A percentile compares a stretch with the other conserved stretches of the same genome.
Conservation (phyloP, 2,329 filamentous ascomycete genomes). For the Penicillium sp. region DNA sequence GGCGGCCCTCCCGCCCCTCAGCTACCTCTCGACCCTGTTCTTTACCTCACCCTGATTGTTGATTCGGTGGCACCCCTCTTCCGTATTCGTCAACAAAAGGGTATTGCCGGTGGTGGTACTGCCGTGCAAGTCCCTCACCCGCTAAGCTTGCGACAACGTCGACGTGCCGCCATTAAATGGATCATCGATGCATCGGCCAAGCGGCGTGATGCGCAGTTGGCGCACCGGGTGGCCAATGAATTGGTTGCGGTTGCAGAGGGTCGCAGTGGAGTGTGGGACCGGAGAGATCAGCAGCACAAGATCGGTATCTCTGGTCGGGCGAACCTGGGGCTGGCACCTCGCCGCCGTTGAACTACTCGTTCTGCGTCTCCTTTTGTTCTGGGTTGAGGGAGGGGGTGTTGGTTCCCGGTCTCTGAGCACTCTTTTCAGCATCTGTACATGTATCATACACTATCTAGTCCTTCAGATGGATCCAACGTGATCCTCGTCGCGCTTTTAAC, state of each 20-base stretch:
- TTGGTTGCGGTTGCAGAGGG: slow-evolving; percentile 85
- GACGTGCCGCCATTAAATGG: slow-evolving; percentile 79
- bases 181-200: slow-evolving; percentile 81
- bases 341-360: slow-evolving; percentile 23
- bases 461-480: slow-evolving; percentile 10
- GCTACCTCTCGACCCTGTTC: slow-evolving; percentile 82
- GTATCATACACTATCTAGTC: slow-evolving; percentile 1
- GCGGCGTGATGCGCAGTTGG: slow-evolving; percentile 70
- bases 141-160: slow-evolving; percentile 68
- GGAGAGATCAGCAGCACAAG: slow-evolving; percentile 74
- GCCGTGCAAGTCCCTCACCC: slow-evolving; percentile 80
- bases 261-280: slow-evolving; percentile 78
- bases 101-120: slow-evolving; percentile 79
- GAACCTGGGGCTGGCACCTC: slow-evolving; percentile 54
- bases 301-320: slow-evolving; percentile 72
- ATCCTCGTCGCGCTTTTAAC: no score
- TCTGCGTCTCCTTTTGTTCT: slow-evolving; percentile 5
- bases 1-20: slow-evolving; percentile 74
- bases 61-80: slow-evolving; percentile 90
- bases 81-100: slow-evolving; percentile 70
- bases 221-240: slow-evolving; percentile 78
- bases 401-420: slow-evolving; percentile 13
- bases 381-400: slow-evolving; percentile 10
- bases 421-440: slow-evolving; percentile 7
- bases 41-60: slow-evolving; percentile 85